Evolutionary conservation across 768 basidiomycete species (phyloP).

Genomic region (Boletus huronensis): DNA sequence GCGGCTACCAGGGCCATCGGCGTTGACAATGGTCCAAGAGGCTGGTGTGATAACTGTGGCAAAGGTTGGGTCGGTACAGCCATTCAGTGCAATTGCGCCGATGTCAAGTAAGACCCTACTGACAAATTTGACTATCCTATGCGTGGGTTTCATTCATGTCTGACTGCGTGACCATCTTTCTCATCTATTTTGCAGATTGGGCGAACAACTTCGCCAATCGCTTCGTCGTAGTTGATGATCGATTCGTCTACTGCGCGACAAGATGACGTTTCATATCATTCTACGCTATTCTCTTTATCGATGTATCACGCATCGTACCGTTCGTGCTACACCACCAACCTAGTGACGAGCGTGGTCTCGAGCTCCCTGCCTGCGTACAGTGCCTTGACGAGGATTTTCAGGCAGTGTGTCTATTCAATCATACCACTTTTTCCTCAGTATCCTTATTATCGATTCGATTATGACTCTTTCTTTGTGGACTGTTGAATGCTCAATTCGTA

Average conservation of each 20-base stretch:
- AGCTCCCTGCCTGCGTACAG: slow-evolving; percentile 31
- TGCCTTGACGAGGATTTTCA: slow-evolving; percentile 26
- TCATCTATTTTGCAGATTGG: slow-evolving; percentile 27
- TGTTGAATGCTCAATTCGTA: slow-evolving; percentile 3
- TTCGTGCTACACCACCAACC: slow-evolving; percentile 49
- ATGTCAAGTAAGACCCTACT: slow-evolving; percentile 51
- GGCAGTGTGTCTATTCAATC: slow-evolving; percentile 17
- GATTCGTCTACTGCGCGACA: slow-evolving; percentile 33
- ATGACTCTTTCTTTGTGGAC: slow-evolving; percentile 13
- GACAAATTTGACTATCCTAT: slow-evolving; percentile 22
- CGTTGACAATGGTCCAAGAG: slow-evolving; percentile 57
- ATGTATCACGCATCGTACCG: slow-evolving; percentile 67
- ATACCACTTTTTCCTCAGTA: slow-evolving; percentile 4
- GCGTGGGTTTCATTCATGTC: slow-evolving; percentile 19
- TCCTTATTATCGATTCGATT: slow-evolving; percentile 1
- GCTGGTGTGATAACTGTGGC: slow-evolving; percentile 75
- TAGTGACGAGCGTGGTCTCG: slow-evolving; percentile 67
- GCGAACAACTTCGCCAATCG: slow-evolving; percentile 36
- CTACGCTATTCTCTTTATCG: slow-evolving; percentile 41
- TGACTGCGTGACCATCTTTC: slow-evolving; percentile 1
- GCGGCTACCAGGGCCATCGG: slow-evolving; percentile 52
- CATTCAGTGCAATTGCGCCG: slow-evolving; percentile 57
- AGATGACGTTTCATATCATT: slow-evolving; percentile 32
- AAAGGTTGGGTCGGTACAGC: slow-evolving; percentile 59
- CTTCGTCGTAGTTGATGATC: slow-evolving; percentile 40